Base-by-base conservation (phyloP, 2,329 filamentous ascomycete genomes). In the Dactylellina cionopaga region DNA sequence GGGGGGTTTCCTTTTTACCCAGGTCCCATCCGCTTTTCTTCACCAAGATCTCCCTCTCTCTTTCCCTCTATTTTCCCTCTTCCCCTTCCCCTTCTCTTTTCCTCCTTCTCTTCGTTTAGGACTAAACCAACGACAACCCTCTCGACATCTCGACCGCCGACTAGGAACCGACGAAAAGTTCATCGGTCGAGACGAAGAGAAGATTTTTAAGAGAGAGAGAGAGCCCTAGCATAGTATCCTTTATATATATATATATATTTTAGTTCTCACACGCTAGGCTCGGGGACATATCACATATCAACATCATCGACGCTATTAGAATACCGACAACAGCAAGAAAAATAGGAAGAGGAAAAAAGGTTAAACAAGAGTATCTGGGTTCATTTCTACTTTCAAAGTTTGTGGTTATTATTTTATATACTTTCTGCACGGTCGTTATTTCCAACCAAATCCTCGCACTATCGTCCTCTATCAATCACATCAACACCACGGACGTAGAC, bases 351-450 rank as follows among this genome's bases (percentile, higher is more conserved):
- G 39, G 24, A 19, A 33, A 49, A 49, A 71, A 71, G 58, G 66
- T 62, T 70, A 62, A 63, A 70, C 35, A n/a, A n/a, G n/a, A 62
- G 65, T 51, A 70, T 70, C 65, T 49, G 47, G 55, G 31, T 70
- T 63, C 66, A 31, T 49, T 68, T 59, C 46, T 66, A 41, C 46
- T 39, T 44, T 33, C 25, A 51, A 43, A 25, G 41, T 49, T 51
- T 64, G 47, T 64, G 47, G 29, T 46, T 47, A 41, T 55, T n/a
- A n/a, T n/a, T n/a, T n/a, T n/a, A n/a, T n/a, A n/a, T n/a, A n/a
- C 22, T 52, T 29, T 56, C 46, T 35, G 37, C 47, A 46, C 47
- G 47, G 39, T 37, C 60, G 29, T 58, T 60, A 15, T 44, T 59
- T 39, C 29, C 37, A 56, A 41, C 27, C 13, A 46, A n/a, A n/a